Base-by-base conservation (phyloP, 1,139 yeast species). In the Meyerozyma smithsonii region DNA sequence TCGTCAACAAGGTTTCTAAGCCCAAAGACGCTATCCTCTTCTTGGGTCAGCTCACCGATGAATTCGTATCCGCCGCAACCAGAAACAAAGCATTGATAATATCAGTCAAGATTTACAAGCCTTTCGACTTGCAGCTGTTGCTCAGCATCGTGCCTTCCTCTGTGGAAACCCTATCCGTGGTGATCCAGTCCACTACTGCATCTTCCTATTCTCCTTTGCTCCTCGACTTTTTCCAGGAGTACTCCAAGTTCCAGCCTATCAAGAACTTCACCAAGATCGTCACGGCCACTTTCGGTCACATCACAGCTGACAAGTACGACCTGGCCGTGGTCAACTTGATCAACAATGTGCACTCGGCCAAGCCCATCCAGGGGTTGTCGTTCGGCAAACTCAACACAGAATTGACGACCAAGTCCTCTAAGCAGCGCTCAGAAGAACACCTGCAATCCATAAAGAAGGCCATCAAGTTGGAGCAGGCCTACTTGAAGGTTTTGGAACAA, bases 401-500 rank as follows among this genome's bases (percentile, higher is more conserved):
- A 41, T 48, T 63, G 36, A 42, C 66, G n/a, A 60, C 69, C 35
- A 61, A 59, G 41, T 48, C 59, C 11, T 56, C 61, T 32, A 56
- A 58, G 39, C 46, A 55, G 39, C 53, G 54, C 52, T 30, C 57
- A 41, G 47, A 59, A 40, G 57, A 59, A 14, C 51, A 54, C 32
- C 37, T 48, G 10, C 50, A 52, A 35, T 77, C 79, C 18, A 64
- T 68, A 36, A 62, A 61, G 18, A 72, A 69, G 28, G 82, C 74
- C 23, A 59, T 61, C 49, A 64, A 69, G 24, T 71, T 85, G 43
- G 97, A 90, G 61, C 78, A 80, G 41, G 89, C 94, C 17, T 90
- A 90, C 64, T 63, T 82, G 49, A 84, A 82, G 58, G 79, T 90
- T 28, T 72, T 90, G 51, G 63, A 72, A 36, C 96, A 89, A 61